A percentile compares a stretch with the other conserved stretches of the same genome.
Evolutionary conservation across 73 alveolate species (phyloP).

Genomic region (Loxodes magnus): DNA sequence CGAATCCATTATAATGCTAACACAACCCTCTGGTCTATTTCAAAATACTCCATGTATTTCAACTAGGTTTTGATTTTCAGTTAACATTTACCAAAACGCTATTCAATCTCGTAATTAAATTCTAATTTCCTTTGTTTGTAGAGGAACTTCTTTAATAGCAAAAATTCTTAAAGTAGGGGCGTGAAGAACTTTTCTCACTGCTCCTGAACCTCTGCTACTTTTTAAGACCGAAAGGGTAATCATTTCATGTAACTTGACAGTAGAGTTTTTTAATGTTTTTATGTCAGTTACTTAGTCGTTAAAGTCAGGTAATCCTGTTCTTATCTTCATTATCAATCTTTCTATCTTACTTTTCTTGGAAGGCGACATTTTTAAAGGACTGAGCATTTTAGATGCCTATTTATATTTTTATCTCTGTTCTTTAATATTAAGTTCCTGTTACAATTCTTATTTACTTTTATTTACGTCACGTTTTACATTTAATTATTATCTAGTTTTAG

Average conservation of each 20-base stretch:
- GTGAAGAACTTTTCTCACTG: constrained; percentile 58
- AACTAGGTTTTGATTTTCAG: constrained; percentile 19
- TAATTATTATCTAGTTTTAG: too few relatives aligned
- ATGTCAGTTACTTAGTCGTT: too few relatives aligned
- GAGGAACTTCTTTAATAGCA: constrained; percentile 56
- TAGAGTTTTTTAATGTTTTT: too few relatives aligned
- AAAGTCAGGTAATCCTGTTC: too few relatives aligned
- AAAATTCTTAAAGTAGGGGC: constrained; percentile 55
- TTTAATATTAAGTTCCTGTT: too few relatives aligned
- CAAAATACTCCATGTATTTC: constrained; percentile 37
- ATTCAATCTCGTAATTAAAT: constrained; percentile 50
- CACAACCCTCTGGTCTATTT: constrained; percentile 70
- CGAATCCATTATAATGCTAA: constrained; percentile 36
- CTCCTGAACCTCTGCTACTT: constrained; percentile 20
- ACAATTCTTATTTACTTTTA: too few relatives aligned
- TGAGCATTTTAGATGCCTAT: too few relatives aligned
- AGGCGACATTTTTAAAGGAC: too few relatives aligned
- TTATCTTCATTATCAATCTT: too few relatives aligned
- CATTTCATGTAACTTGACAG: constrained; percentile 32
- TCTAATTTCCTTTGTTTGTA: constrained; percentile 34
- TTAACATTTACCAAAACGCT: constrained; percentile 37
- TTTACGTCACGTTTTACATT: too few relatives aligned
- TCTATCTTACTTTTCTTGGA: too few relatives aligned
- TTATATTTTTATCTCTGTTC: too few relatives aligned
- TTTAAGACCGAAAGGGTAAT: constrained; percentile 32